Percentiles rank a stretch among this genome's conserved stretches.
phyloP scores from a whole-genome alignment of 257 asterid genomes.

The Przewalskia tangutica region DNA sequence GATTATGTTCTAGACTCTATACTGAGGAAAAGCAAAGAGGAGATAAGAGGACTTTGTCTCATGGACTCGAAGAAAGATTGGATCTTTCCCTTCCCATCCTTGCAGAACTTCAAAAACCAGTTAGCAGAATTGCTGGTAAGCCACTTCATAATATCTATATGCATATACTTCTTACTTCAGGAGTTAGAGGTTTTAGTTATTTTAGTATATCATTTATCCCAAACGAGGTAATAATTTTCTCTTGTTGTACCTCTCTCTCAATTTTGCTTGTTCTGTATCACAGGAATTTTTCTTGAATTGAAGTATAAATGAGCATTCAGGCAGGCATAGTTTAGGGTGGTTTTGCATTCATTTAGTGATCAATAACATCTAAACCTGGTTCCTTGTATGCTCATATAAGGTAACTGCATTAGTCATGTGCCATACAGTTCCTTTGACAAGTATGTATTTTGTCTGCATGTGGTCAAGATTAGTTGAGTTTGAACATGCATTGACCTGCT shows the following conservation, averaged over 20 bases:
- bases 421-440: background rate
- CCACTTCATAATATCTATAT: background rate
- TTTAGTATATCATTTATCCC: background rate
- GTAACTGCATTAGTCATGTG: background rate
- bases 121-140: constrained; percentile 18
- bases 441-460: background rate
- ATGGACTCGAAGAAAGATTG: constrained; percentile 17
- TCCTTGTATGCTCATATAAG: background rate
- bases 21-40: constrained; percentile 9
- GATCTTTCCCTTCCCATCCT: constrained; percentile 6
- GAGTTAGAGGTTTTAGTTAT: background rate
- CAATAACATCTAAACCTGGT: background rate
- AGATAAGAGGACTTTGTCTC: constrained; percentile 21
- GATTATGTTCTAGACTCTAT: constrained; percentile 11
- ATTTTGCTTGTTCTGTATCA: background rate
- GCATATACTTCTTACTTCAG: background rate
- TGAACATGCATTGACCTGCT: background rate
- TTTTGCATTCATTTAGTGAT: background rate
- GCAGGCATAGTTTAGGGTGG: background rate
- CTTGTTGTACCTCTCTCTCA: background rate
- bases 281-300: background rate
- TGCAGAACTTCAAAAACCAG: background rate
- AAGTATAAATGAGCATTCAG: background rate
- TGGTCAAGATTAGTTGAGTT: background rate
- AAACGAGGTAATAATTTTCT: background rate